Percentiles rank a stretch among this genome's conserved stretches.
These are phyloP conservation scores for Neonectria hederae DNA, from an alignment of 2,329 filamentous ascomycete genomes.

Conservation along the genomic window DNA sequence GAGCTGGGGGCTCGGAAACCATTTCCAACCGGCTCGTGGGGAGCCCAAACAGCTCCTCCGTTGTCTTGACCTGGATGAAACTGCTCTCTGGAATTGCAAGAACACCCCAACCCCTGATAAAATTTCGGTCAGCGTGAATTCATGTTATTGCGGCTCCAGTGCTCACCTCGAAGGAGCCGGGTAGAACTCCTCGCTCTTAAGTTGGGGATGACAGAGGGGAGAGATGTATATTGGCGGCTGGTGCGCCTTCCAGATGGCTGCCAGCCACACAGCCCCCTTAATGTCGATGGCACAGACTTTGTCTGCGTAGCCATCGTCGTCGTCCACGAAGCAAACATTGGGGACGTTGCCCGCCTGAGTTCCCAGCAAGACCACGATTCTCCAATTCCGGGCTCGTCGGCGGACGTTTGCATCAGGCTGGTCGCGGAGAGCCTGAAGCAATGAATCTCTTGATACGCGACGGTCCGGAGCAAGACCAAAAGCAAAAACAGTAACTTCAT, in stretches of 20 bases:
- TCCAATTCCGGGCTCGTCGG: conserved; percentile 58
- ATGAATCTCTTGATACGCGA: conserved; percentile 7
- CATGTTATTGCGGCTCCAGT: not conserved
- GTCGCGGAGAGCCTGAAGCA: conserved; percentile 7
- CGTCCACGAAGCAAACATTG: conserved; percentile 61
- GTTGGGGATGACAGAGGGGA: conserved; percentile 27
- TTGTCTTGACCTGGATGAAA: conserved; percentile 51
- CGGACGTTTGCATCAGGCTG: conserved; percentile 44
- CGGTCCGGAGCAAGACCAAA: conserved; percentile 49
- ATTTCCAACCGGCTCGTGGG: conserved; percentile 30
- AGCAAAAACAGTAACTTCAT: conserved; percentile 63
- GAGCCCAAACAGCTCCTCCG: conserved; percentile 49
- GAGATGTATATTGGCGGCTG: conserved; percentile 43
- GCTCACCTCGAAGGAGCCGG: conserved; percentile 42
- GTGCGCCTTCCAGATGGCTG: conserved; percentile 60
- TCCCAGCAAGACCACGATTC: conserved; percentile 57
- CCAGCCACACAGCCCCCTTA: conserved; percentile 57
- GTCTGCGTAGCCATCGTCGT: conserved; percentile 57
- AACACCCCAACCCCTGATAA: conserved; percentile 59
- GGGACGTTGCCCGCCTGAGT: conserved; percentile 58
- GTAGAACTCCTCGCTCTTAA: conserved; percentile 45
- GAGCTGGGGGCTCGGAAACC: conserved; percentile 24
- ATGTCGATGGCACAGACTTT: conserved; percentile 63
- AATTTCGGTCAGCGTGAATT: conserved; percentile 8
- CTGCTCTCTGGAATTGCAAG: conserved; percentile 55